Percentiles rank a stretch among this genome's conserved stretches.
phyloP scores from a whole-genome alignment of 805 yeast genomes.

The Saturnispora bothae region DNA sequence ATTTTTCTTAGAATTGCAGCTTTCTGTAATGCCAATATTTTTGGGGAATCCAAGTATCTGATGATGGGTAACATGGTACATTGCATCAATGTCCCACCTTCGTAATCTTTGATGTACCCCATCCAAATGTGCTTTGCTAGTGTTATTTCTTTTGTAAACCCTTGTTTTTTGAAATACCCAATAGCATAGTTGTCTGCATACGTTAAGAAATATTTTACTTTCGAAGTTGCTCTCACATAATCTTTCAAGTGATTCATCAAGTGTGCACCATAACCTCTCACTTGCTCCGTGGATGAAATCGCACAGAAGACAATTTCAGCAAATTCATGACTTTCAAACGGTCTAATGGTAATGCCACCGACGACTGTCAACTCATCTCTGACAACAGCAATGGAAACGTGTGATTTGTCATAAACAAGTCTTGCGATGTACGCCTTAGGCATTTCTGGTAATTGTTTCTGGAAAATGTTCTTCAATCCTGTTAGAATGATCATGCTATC shows the following conservation, averaged over 20 bases:
- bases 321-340: constrained; percentile 80
- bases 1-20: constrained; percentile 87
- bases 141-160: constrained; percentile 90
- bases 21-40: constrained; percentile 75
- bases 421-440: constrained; percentile 95
- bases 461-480: constrained; percentile 92
- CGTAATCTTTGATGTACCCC: constrained; percentile 98
- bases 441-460: constrained; percentile 96
- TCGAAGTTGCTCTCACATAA: constrained; percentile 81
- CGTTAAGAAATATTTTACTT: constrained; percentile 76
- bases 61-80: constrained; percentile 86
- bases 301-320: constrained; percentile 99
- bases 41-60: constrained; percentile 81
- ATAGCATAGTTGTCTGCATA: constrained; percentile 99
- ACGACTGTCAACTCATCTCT: constrained; percentile 90
- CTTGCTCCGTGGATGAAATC: constrained; percentile 94
- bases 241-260: constrained; percentile 96
- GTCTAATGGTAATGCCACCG: constrained; percentile 95
- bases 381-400: constrained; percentile 91
- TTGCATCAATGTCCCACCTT: constrained; percentile 98
- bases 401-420: constrained; percentile 88
- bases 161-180: constrained; percentile 97
- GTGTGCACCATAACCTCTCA: constrained; percentile 97
- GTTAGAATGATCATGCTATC: constrained; percentile 88
- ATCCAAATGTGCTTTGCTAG: constrained; percentile 83